phyloP scores from a whole-genome alignment of 192 early-diverging fungal genomes.

The Diversispora eburnea region DNA sequence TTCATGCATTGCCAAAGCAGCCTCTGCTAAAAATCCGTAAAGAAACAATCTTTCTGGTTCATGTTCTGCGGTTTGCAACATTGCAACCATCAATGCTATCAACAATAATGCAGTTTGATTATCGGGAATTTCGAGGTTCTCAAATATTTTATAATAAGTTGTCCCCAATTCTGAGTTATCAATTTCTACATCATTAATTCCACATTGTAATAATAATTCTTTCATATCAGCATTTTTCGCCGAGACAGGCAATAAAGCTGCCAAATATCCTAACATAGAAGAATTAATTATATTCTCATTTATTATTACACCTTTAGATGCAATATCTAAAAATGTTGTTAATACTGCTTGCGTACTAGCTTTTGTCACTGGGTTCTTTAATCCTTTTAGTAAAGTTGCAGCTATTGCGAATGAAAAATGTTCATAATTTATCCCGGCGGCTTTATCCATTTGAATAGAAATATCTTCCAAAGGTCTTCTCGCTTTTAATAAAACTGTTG shows the following conservation, averaged over 20 bases:
- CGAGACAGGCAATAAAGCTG: constrained; percentile 77
- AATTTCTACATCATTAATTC: constrained; percentile 46
- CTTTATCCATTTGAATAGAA: constrained; percentile 66
- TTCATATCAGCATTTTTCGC: constrained; percentile 66
- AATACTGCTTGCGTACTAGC: constrained; percentile 68
- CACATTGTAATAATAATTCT: constrained; percentile 53
- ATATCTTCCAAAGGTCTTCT: constrained; percentile 70
- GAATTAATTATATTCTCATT: constrained; percentile 37
- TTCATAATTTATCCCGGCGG: constrained; percentile 77
- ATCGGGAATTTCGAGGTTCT: constrained; percentile 60
- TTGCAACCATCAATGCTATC: constrained; percentile 62
- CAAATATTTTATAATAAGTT: constrained; percentile 62
- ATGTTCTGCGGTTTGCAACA: constrained; percentile 69
- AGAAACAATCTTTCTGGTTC: constrained; percentile 71
- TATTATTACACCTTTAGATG: constrained; percentile 47
- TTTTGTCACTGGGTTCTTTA: constrained; percentile 74
- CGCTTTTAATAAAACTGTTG: constrained; percentile 67
- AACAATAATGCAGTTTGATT: constrained; percentile 62
- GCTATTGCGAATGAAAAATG: constrained; percentile 88
- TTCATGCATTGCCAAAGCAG: constrained; percentile 66
- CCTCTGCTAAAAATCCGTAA: constrained; percentile 75
- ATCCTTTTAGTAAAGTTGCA: constrained; percentile 75
- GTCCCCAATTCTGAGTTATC: constrained; percentile 42
- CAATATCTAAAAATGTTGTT: constrained; percentile 70
- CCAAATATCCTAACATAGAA: constrained; percentile 70